phyloP scores from a whole-genome alignment of 2,329 filamentous ascomycete genomes.

The Teratosphaeria zuluensis region DNA sequence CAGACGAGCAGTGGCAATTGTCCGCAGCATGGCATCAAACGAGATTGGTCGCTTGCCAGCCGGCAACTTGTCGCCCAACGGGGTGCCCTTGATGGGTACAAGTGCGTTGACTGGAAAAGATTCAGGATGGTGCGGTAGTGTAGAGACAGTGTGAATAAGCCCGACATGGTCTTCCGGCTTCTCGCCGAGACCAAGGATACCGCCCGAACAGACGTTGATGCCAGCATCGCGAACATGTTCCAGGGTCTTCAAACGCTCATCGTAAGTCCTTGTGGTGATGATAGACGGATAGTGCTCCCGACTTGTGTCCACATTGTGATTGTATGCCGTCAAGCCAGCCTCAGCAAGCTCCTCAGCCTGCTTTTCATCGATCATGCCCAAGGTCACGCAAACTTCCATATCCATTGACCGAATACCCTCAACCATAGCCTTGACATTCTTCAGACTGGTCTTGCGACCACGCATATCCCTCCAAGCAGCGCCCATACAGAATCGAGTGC shows the following conservation, averaged over 20 bases:
- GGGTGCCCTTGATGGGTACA: slow-evolving; percentile 84
- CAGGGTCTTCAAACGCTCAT: slow-evolving; percentile 74
- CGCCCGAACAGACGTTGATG: slow-evolving; percentile 82
- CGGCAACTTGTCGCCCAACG: slow-evolving; percentile 53
- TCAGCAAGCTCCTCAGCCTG: slow-evolving; percentile 76
- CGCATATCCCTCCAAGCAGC: slow-evolving; percentile 93
- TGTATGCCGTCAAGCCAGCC: slow-evolving; percentile 82
- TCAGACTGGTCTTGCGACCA: slow-evolving; percentile 71
- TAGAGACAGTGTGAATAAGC: slow-evolving; percentile 72
- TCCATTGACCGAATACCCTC: slow-evolving; percentile 68
- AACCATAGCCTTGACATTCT: slow-evolving; percentile 81
- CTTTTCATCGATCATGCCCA: slow-evolving; percentile 72
- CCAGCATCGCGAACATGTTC: slow-evolving; percentile 73
- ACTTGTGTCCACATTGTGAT: slow-evolving; percentile 88
- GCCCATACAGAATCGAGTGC: slow-evolving; percentile 90
- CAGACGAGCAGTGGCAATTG: slow-evolving; percentile 72
- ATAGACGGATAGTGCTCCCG: slow-evolving; percentile 80
- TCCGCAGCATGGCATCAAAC: slow-evolving; percentile 71
- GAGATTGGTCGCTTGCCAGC: slow-evolving; percentile 50
- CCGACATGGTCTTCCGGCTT: slow-evolving; percentile 69
- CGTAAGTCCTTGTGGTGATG: slow-evolving; percentile 78
- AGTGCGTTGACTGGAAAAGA: slow-evolving; percentile 87
- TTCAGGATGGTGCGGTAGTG: slow-evolving; percentile 72
- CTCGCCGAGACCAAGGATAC: slow-evolving; percentile 79
- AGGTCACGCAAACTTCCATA: slow-evolving; percentile 88